Evolutionary conservation across 202 grass and related monocot species (phyloP).

Genomic region (Bolboschoenoplectus hybrid): DNA sequence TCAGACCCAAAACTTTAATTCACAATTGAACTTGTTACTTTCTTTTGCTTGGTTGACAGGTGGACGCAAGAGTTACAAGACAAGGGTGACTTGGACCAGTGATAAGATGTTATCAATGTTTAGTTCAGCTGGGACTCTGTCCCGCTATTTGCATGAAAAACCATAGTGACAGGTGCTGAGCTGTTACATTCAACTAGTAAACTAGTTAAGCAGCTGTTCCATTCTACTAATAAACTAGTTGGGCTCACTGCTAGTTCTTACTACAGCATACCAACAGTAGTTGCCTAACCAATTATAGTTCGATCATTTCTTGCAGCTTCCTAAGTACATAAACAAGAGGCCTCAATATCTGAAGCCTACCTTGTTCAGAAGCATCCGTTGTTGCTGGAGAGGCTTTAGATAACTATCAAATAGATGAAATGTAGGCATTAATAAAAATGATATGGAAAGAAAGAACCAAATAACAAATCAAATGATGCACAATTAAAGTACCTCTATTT

Average conservation of each 20-base stretch:
- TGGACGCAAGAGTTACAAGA: neutral
- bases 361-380: conserved; percentile 92
- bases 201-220: neutral
- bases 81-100: neutral
- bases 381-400: conserved; percentile 75
- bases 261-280: neutral
- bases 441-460: conserved; percentile 32
- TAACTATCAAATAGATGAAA: conserved; percentile 60
- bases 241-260: neutral
- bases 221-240: neutral
- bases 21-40: neutral
- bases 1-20: neutral
- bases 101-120: neutral
- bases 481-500: conserved; percentile 79
- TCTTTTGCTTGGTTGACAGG: neutral
- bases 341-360: conserved; percentile 45
- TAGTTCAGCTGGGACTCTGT: neutral
- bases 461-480: conserved; percentile 37
- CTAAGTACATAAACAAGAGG: neutral
- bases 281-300: conserved; percentile 20
- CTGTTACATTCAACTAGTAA: neutral
- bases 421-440: conserved; percentile 39
- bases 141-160: neutral
- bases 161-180: conserved; percentile 6
- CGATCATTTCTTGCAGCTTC: neutral